phyloP scores from a whole-genome alignment of 2,329 filamentous ascomycete species.

The Colletotrichum siamense region DNA sequence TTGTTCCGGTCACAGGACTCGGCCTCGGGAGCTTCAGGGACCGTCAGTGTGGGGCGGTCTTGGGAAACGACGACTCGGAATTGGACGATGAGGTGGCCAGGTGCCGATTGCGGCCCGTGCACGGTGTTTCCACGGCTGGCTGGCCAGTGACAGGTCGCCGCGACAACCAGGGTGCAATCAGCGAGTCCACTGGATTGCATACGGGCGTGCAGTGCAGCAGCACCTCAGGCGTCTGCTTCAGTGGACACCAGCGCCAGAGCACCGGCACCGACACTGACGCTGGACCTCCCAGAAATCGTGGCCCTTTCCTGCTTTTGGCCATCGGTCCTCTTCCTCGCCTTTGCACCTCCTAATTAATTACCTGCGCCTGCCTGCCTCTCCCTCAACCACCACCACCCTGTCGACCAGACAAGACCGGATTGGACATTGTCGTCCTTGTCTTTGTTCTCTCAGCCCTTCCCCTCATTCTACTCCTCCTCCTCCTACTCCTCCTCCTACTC shows the following conservation, averaged over 20 bases:
- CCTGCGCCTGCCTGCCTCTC: background rate
- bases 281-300: background rate
- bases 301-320: background rate
- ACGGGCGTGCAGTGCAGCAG: background rate
- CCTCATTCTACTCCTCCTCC: background rate
- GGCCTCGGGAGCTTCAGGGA: slow-evolving; percentile 21
- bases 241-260: background rate
- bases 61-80: background rate
- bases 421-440: background rate
- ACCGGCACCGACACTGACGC: background rate
- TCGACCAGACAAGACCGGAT: background rate
- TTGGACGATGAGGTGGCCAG: background rate
- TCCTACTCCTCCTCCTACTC: background rate
- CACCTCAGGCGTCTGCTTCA: background rate
- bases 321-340: background rate
- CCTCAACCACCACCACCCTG: background rate
- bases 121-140: background rate
- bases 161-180: slow-evolving; percentile 8
- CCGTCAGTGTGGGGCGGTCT: background rate
- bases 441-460: background rate
- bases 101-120: slow-evolving; percentile 8
- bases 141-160: background rate
- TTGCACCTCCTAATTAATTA: background rate
- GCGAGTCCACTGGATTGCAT: background rate
- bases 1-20: background rate